Percentiles rank a stretch among this genome's conserved stretches.
Conservation (phyloP, 2,329 filamentous ascomycete genomes). For the Diaporthe aspalathi region DNA sequence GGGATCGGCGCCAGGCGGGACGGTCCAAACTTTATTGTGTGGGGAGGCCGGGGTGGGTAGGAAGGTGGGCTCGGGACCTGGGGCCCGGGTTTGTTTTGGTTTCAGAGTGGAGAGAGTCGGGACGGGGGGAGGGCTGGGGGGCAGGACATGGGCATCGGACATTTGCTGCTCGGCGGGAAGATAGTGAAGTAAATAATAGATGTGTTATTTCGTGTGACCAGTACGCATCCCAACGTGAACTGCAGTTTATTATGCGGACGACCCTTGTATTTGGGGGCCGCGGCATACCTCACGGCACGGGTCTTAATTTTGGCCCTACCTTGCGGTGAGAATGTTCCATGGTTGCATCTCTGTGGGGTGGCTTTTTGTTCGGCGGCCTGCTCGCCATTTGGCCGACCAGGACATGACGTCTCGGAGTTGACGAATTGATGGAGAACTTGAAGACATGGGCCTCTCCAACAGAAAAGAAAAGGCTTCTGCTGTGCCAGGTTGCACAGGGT, state of each 20-base stretch:
- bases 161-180: constrained; percentile 5
- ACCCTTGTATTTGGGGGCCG: background rate
- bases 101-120: constrained; percentile 14
- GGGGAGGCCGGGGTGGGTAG: constrained; percentile 16
- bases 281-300: background rate
- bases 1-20: constrained; percentile 36
- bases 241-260: constrained; percentile 16
- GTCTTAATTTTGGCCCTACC: background rate
- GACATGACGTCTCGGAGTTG: background rate
- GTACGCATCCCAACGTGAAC: constrained; percentile 9
- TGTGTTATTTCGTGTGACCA: background rate
- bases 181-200: constrained; percentile 1
- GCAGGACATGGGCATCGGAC: constrained; percentile 2
- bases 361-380: background rate
- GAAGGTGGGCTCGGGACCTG: constrained; percentile 1
- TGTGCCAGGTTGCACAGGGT: constrained; percentile 22
- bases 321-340: background rate
- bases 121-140: no score
- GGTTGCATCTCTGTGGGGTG: background rate
- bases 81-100: constrained; percentile 20
- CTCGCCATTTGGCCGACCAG: background rate
- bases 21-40: constrained; percentile 28
- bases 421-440: constrained; percentile 14
- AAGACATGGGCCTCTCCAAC: background rate
- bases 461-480: background rate